Conservation (phyloP, 2,329 filamentous ascomycete genomes). For the Pseudodiploospora longispora region DNA sequence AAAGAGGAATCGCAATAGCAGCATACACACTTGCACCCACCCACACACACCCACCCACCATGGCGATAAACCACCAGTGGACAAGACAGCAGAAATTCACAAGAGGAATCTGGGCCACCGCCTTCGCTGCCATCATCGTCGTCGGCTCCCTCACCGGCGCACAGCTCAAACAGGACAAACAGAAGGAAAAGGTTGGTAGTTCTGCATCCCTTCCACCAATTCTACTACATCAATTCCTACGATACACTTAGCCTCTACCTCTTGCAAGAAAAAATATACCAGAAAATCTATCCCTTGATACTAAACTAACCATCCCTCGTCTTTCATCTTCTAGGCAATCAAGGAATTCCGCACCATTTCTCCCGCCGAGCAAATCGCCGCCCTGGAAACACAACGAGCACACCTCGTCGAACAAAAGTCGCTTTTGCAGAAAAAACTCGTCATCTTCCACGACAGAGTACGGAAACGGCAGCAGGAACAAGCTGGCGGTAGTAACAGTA, state of each 20-base stretch:
- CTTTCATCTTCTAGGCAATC: constrained; percentile 19
- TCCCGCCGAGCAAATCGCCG: constrained; percentile 35
- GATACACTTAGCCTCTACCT: not conserved
- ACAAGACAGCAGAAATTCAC: constrained; percentile 26
- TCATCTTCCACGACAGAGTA: constrained; percentile 30
- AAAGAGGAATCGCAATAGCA: no score
- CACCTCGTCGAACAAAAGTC: constrained; percentile 30
- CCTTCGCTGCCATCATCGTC: constrained; percentile 37
- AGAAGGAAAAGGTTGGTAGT: constrained; percentile 33
- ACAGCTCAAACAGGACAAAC: constrained; percentile 39
- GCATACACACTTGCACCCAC: no score
- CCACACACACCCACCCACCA: not conserved
- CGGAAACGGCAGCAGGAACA: constrained; percentile 26
- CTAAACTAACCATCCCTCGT: not conserved
- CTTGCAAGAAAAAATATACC: not conserved
- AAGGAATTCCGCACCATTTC: constrained; percentile 30
- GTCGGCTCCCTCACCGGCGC: constrained; percentile 42
- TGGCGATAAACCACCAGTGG: constrained; percentile 10
- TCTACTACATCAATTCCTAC: no score
- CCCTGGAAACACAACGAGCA: constrained; percentile 34
- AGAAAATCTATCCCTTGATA: not conserved
- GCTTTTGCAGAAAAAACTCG: constrained; percentile 34
- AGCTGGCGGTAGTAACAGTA: no score
- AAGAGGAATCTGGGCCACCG: constrained; percentile 31
- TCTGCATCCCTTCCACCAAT: not conserved